Evolutionary conservation across 345 rosid species (phyloP), one percentile per base, ranked within the genome.

Genomic region (Gossypium australe): DNA sequence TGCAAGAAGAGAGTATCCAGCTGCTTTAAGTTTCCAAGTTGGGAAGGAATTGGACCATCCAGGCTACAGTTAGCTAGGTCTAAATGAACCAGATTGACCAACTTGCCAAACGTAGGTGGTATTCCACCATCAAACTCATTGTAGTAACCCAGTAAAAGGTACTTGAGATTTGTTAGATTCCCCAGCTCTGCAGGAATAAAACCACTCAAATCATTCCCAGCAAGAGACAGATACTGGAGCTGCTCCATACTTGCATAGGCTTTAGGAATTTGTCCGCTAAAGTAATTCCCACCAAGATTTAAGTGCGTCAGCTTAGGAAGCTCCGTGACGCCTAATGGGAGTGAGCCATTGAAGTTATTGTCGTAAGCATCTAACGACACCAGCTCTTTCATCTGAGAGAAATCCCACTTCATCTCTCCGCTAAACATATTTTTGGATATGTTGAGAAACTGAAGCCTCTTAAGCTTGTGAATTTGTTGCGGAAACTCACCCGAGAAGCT

Each of bases 261-360:
- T 34, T 51, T 58, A 18, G 97, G 97, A 60, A 94, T 94, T 79
- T 76, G 78, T 9, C 98, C 97, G 6, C 64, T 61, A 63, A 94
- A 92, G 85, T 75, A 94, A 82, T 94, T 94, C 70, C 98, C 97
- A 12, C 98, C 98, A 56, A 94, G 85, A 63, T 91, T 83, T 80
- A 94, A 91, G 86, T 83, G 70, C 78, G 73, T 75, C 52, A 94
- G 89, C 38, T 74, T 86, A 77, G 73, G 70, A 74, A 85, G 86
- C 57, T 80, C 48, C 13, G 82, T 70, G 16, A 88, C 45, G 18
- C 87, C 79, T 29, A 79, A 25, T 3, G 98, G 98, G 18, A 94
- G 92, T 7, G 87, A 76, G 6, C 90, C 91, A 16, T 86, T 88
- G 86, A 94, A 88, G 80, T 85, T 90, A 78, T 94, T 94, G 85